phyloP scores from a whole-genome alignment of 2,329 filamentous ascomycete species.

The Phaeoacremonium minimum region DNA sequence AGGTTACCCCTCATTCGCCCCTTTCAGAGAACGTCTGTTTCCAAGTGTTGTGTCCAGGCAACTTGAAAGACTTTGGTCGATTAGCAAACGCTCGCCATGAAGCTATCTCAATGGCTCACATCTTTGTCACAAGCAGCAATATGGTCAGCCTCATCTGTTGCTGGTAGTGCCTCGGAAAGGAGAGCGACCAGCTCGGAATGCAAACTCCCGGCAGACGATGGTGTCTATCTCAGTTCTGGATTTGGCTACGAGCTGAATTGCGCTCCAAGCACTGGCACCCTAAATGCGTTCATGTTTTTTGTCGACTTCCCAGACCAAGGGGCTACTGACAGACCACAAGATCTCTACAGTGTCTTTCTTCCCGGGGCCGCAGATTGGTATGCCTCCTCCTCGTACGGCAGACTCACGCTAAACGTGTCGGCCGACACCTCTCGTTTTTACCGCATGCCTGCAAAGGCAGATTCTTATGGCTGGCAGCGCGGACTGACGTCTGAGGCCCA shows the following conservation, averaged over 20 bases:
- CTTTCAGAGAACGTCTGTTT: too few species aligned
- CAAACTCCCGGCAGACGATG: constrained; percentile 16
- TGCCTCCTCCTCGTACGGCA: constrained; percentile 7
- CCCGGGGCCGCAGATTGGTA: constrained; percentile 10
- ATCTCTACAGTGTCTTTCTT: constrained; percentile 17
- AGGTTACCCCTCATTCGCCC: too few species aligned
- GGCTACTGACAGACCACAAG: constrained; percentile 15
- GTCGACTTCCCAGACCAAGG: constrained; percentile 26
- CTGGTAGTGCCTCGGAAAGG: too few species aligned
- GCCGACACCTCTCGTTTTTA: constrained; percentile 16
- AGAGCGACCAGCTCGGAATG: too few species aligned
- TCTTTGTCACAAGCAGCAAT: too few species aligned
- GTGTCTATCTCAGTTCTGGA: constrained; percentile 20
- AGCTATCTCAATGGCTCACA: too few species aligned
- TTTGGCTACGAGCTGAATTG: constrained; percentile 22
- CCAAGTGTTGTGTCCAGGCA: too few species aligned
- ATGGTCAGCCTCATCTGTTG: too few species aligned
- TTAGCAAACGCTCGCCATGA: too few species aligned
- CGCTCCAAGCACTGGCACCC: constrained; percentile 22
- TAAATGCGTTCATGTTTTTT: constrained; percentile 28
- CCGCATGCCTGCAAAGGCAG: constrained; percentile 17
- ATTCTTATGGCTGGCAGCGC: constrained; percentile 19
- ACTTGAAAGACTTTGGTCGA: too few species aligned
- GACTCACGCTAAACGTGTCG: constrained; percentile 15
- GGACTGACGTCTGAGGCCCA: constrained; percentile 18